Evolutionary conservation across 176 grass and related monocot genomes (phyloP), one percentile per base, ranked within the genome.

Genomic region (Puya raimondii): DNA sequence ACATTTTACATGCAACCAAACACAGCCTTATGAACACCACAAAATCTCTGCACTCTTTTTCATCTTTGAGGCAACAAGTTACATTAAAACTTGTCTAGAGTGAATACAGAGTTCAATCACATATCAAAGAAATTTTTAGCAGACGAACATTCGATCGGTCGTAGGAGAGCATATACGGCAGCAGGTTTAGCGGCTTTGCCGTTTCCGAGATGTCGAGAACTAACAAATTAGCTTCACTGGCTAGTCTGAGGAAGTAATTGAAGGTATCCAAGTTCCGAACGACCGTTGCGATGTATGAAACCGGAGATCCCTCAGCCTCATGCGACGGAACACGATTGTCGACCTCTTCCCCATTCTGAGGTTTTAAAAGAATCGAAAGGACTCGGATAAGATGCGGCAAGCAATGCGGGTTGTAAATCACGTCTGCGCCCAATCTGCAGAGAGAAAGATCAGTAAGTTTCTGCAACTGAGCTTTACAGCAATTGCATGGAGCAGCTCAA

Each of bases 341-440:
- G 16, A 22, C 49, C 77, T 74, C 80, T 51, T 66, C 48, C 13
- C 1, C 5, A 51, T 72, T 0, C 8, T 54, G 51, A 12, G 57
- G 21, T 3, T 69, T 69, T 64, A 86, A 53, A 70, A 93, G 66
- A 56, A 75, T 54, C 3, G 70, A 84, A 56, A 93, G 70, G 13
- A 93, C 90, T 57, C 75, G 72, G 78, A 88, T 71, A 10, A 99
- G 85, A 78, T 99, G 84, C 0, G 86, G 82, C 50, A 88, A 70
- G 0, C 85, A 91, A 11, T 79, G 59, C 6, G 89, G 94, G 48
- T 99, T 81, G 9, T 99, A 99, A 47, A 99, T 88, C 20, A 93
- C 83, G 73, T 99, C 94, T 51, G 94, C 94, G 52, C 94, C 94
- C 79, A 99, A 82, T 51, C 87, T 99, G 80, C 22, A 17, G 49